Percentiles rank a stretch among this genome's conserved stretches.
Evolutionary conservation across 2,329 filamentous ascomycete species (phyloP).

Genomic region (Phoma herbarum): DNA sequence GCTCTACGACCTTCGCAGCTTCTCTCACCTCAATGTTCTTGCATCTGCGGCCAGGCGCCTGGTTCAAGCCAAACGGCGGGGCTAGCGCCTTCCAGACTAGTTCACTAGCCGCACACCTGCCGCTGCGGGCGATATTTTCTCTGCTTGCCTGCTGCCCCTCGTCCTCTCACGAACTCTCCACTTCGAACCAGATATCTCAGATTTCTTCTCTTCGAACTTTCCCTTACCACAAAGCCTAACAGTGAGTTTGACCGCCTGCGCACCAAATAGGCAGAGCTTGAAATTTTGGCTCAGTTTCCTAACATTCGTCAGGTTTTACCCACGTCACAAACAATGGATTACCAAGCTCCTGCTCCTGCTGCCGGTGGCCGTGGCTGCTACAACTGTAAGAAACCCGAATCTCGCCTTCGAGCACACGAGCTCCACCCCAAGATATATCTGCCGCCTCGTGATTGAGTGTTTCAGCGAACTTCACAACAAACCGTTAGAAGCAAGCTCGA

Average conservation of each 20-base stretch:
- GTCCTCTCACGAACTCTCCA: slow-evolving; percentile 25
- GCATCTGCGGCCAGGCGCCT: slow-evolving; percentile 10
- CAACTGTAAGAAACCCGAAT: slow-evolving; percentile 50
- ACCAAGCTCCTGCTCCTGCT: slow-evolving; percentile 46
- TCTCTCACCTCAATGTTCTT: slow-evolving; percentile 5
- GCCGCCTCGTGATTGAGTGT: background rate
- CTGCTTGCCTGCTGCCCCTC: slow-evolving; percentile 30
- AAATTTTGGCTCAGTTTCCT: slow-evolving; percentile 15
- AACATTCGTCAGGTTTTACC: slow-evolving; percentile 34
- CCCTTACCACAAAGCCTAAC: slow-evolving; percentile 30
- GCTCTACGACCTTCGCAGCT: slow-evolving; percentile 1
- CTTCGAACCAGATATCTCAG: slow-evolving; percentile 27
- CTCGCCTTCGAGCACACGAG: slow-evolving; percentile 1
- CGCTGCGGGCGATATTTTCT: slow-evolving; percentile 34
- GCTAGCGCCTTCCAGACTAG: slow-evolving; percentile 26
- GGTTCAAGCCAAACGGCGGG: slow-evolving; percentile 12
- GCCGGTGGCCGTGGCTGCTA: slow-evolving; percentile 53
- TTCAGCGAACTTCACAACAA: background rate
- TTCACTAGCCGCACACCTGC: slow-evolving; percentile 22
- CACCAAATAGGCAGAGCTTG: slow-evolving; percentile 2
- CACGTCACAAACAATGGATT: slow-evolving; percentile 48
- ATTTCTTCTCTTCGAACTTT: slow-evolving; percentile 29
- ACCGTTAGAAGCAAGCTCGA: background rate
- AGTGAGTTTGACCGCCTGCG: slow-evolving; percentile 32
- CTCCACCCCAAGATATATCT: background rate